Percentiles rank a stretch among this genome's conserved stretches.
These are phyloP conservation scores for Russula ochroleuca DNA, from an alignment of 768 basidiomycete genomes.

Conservation along the genomic window DNA sequence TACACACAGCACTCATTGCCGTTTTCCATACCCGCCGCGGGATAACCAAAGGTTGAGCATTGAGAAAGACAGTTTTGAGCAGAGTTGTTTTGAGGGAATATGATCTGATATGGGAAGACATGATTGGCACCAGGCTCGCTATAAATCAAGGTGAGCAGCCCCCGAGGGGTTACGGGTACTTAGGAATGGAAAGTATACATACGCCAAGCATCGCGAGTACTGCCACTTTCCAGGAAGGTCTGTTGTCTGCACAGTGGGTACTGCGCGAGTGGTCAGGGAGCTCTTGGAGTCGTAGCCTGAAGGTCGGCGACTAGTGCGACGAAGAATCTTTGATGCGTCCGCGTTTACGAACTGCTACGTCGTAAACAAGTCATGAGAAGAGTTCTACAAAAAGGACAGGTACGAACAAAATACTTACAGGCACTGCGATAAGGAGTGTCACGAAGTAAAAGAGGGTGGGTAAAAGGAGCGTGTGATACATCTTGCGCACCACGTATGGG, in stretches of 20 bases:
- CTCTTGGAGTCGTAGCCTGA: too few species aligned
- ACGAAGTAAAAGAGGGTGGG: conserved; percentile 4
- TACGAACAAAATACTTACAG: conserved; percentile 1
- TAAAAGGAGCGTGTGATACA: conserved; percentile 4
- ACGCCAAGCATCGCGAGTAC: conserved; percentile 68
- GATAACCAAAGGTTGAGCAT: conserved; percentile 67
- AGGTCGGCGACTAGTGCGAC: too few species aligned
- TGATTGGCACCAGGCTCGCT: conserved; percentile 48
- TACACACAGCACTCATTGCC: conserved; percentile 69
- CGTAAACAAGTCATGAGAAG: neutral
- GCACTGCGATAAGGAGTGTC: neutral
- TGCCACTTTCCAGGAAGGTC: conserved; percentile 60
- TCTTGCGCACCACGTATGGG: conserved; percentile 16
- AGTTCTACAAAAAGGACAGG: neutral
- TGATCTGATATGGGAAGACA: conserved; percentile 58
- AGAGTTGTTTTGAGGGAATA: conserved; percentile 57
- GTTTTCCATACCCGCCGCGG: conserved; percentile 65
- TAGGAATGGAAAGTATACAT: conserved; percentile 27
- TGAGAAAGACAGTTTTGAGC: conserved; percentile 60
- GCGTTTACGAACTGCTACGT: neutral
- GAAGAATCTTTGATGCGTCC: conserved; percentile 31
- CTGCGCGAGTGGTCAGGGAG: conserved; percentile 50
- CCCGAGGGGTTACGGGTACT: too few species aligned
- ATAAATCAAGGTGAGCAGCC: neutral
- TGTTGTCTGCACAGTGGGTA: conserved; percentile 53